Evolutionary conservation across 2,329 filamentous ascomycete genomes (phyloP), one percentile per base, ranked within the genome.

Genomic region (Penicillium sp.): DNA sequence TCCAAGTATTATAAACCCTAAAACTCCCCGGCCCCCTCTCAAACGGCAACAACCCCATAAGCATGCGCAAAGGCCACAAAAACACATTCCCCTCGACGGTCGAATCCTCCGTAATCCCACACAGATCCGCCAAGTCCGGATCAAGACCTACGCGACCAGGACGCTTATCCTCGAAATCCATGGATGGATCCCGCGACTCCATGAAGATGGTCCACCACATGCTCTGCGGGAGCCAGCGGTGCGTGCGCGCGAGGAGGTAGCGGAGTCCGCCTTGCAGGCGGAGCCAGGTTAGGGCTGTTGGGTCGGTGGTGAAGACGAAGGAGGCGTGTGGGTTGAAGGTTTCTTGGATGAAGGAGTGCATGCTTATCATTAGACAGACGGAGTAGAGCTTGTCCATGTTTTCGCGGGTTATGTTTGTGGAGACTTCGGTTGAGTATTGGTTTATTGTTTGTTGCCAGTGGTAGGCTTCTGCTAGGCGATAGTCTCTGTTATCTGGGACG

Each of bases 311-410:
- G 60, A 74, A 74, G 21, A 74, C 65, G 58, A 72, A 75, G 3
- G 72, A 74, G 46, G 63, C 41, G 27, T 57, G 62, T 0, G 72
- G 70, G 51, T 62, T 63, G 55, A 65, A 72, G n/a, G 64, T 60
- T 10, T 68, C 63, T 6, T 68, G 59, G 7, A 56, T 50, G 51
- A 75, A 74, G 21, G 71, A 65, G 53, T 72, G 67, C 37, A 71
- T 62, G 15, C 68, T 68, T 53, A 75, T 60, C 29, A 76, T 60
- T 53, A 76, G 63, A 44, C 72, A 73, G 35, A 70, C 65, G 2
- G 71, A 72, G 55, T 74, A 69, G 5, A 76, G 64, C 3, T 64
- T 64, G 56, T 73, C 71, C 66, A 74, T 75, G 56, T 74, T 75
- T 6, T 70, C 46, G 6, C 56, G 51, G 4, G 61, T 62, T 23